These are phyloP conservation scores for Colletotrichum navitas DNA, from an alignment of 2,329 filamentous ascomycete genomes.

Conservation along the genomic window DNA sequence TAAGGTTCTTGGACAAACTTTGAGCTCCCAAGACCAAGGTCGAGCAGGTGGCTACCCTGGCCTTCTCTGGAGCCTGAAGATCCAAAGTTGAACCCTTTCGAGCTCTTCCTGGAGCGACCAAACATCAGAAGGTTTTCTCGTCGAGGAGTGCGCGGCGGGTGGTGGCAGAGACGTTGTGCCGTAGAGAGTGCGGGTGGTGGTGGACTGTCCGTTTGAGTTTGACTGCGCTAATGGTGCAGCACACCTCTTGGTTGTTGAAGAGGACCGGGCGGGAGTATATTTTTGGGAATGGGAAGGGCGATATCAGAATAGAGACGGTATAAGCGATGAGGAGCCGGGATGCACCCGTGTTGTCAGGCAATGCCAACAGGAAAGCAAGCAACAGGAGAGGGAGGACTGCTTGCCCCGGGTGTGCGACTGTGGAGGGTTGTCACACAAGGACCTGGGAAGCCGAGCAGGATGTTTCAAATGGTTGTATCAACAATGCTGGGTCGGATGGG, in stretches of 20 bases:
- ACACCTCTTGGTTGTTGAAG: conserved; percentile 8
- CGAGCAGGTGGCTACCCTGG: conserved; percentile 36
- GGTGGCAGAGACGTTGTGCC: conserved; percentile 4
- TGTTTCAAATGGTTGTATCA: conserved; percentile 47
- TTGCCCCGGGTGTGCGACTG: conserved; percentile 34
- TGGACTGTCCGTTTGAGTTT: conserved; percentile 21
- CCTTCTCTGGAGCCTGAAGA: conserved; percentile 36
- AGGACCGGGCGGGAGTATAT: conserved; percentile 37
- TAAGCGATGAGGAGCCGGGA: conserved; percentile 35
- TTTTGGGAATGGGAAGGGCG: conserved; percentile 25
- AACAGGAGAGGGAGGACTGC: conserved; percentile 37
- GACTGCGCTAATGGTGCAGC: conserved; percentile 24
- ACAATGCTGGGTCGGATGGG: conserved; percentile 46
- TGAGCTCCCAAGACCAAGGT: conserved; percentile 40
- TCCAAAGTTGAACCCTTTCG: conserved; percentile 41
- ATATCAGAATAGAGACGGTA: conserved; percentile 36
- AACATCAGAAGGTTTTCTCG: conserved; percentile 36
- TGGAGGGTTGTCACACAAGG: conserved; percentile 39
- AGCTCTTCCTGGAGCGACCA: conserved; percentile 39
- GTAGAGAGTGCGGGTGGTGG: conserved; percentile 1
- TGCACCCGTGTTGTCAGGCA: conserved; percentile 37
- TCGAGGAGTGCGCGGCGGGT: not conserved
- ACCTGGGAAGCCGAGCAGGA: conserved; percentile 41
- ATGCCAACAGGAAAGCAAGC: conserved; percentile 27
- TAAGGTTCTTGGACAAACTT: conserved; percentile 38